Percentiles rank a stretch among this genome's conserved stretches.
These are phyloP conservation scores for Pseudoperonospora humuli DNA, from an alignment of 352 stramenopile species.

Conservation along the genomic window DNA sequence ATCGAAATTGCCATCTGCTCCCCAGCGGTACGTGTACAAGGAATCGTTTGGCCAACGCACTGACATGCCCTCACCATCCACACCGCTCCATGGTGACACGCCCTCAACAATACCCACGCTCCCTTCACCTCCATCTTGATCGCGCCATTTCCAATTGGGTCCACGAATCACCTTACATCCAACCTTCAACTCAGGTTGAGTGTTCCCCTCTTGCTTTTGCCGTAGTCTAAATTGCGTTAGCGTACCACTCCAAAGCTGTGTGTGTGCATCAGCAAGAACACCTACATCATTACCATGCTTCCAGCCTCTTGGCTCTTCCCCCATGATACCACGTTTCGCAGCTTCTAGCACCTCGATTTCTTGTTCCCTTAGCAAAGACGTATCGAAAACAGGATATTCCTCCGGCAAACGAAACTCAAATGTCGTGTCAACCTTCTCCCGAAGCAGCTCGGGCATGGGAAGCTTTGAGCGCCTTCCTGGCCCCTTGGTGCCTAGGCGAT, in stretches of 20 bases:
- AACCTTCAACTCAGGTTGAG: constrained; percentile 56
- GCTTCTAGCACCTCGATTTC: constrained; percentile 57
- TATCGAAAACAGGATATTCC: constrained; percentile 52
- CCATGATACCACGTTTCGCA: constrained; percentile 61
- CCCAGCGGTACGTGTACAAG: constrained; percentile 85
- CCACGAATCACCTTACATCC: constrained; percentile 86
- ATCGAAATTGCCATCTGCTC: constrained; percentile 83
- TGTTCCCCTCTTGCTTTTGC: constrained; percentile 34
- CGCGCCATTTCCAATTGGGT: constrained; percentile 86
- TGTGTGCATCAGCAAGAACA: constrained; percentile 55
- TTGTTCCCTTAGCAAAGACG: constrained; percentile 36
- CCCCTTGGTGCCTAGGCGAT: constrained; percentile 39
- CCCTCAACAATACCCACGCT: constrained; percentile 77
- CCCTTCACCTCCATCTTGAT: constrained; percentile 84
- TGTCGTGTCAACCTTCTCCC: constrained; percentile 26
- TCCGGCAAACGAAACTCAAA: constrained; percentile 71
- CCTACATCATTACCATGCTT: constrained; percentile 68
- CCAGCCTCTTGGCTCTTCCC: constrained; percentile 48
- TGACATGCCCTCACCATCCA: constrained; percentile 85
- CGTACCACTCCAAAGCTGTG: constrained; percentile 69
- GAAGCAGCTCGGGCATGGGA: constrained; percentile 19
- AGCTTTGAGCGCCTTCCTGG: constrained; percentile 21
- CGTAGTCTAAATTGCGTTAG: constrained; percentile 63
- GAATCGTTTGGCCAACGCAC: constrained; percentile 85
- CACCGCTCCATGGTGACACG: constrained; percentile 81